Conservation (phyloP, 139 green algal species). For the Chlorella ohadii region DNA sequence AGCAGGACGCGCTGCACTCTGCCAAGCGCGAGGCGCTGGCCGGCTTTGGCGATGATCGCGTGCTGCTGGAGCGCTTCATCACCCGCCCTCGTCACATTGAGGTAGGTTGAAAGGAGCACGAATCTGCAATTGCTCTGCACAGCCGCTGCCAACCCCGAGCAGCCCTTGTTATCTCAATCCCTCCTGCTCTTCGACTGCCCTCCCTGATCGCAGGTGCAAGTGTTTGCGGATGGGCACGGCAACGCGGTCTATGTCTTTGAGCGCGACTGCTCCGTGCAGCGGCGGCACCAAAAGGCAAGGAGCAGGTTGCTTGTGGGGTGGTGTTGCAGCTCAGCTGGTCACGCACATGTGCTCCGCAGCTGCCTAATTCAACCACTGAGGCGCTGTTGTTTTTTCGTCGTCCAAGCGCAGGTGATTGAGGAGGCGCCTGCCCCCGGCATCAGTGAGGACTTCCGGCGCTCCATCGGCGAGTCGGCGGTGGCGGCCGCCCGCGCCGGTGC, state of each 20-base stretch:
- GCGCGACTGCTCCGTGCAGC: slow-evolving; percentile 87
- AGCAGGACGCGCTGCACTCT: slow-evolving; percentile 60
- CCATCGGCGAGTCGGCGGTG: slow-evolving; percentile 83
- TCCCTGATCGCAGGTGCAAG: slow-evolving; percentile 53
- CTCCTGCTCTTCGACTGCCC: too few relatives aligned
- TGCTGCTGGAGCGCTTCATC: slow-evolving; percentile 90
- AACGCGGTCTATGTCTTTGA: slow-evolving; percentile 83
- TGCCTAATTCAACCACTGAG: too few relatives aligned
- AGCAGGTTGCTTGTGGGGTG: background rate
- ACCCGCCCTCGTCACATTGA: slow-evolving; percentile 80
- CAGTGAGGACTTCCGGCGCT: slow-evolving; percentile 50
- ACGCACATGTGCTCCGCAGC: too few relatives aligned
- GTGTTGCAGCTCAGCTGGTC: background rate
- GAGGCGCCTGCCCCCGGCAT: slow-evolving; percentile 82
- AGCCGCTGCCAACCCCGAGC: too few relatives aligned
- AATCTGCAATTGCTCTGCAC: too few relatives aligned
- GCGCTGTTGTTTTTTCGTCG: too few relatives aligned
- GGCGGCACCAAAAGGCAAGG: slow-evolving; percentile 83
- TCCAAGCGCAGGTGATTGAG: slow-evolving; percentile 69
- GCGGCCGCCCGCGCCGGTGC: slow-evolving; percentile 73
- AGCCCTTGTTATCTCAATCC: too few relatives aligned
- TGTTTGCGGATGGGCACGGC: slow-evolving; percentile 82
- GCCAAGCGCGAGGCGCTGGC: slow-evolving; percentile 76
- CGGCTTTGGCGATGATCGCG: slow-evolving; percentile 80
- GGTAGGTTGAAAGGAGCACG: slow-evolving; percentile 55